These are phyloP conservation scores for Anthracocystis panici-leucophaei DNA, from an alignment of 1,284 basidiomycete species.

Conservation along the genomic window DNA sequence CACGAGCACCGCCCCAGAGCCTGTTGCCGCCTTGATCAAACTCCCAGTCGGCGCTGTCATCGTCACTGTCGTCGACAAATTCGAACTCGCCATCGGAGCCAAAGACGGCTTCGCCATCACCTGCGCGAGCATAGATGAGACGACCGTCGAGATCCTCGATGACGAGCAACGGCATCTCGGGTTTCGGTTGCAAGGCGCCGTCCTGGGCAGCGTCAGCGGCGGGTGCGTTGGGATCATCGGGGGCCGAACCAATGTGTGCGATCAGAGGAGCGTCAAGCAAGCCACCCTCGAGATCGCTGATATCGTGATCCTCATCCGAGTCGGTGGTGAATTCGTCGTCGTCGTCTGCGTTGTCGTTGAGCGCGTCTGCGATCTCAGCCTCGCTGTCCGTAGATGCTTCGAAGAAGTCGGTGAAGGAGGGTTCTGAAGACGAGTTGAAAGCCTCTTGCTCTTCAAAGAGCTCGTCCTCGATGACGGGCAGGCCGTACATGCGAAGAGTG, in stretches of 20 bases:
- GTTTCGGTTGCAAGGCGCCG: slow-evolving; percentile 22
- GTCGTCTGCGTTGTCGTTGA: slow-evolving; percentile 55
- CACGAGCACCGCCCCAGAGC: slow-evolving; percentile 18
- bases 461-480: slow-evolving; percentile 59
- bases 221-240: slow-evolving; percentile 15
- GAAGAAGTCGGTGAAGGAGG: slow-evolving; percentile 68
- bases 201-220: slow-evolving; percentile 20
- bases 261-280: slow-evolving; percentile 60
- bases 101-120: slow-evolving; percentile 69
- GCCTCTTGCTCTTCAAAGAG: slow-evolving; percentile 65
- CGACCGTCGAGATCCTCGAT: slow-evolving; percentile 69
- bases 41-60: slow-evolving; percentile 58
- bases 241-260: slow-evolving; percentile 55
- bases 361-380: slow-evolving; percentile 12
- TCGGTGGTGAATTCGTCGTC: slow-evolving; percentile 56
- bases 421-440: slow-evolving; percentile 66
- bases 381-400: slow-evolving; percentile 61
- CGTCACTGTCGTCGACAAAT: slow-evolving; percentile 66
- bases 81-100: slow-evolving; percentile 69
- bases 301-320: slow-evolving; percentile 58
- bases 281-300: slow-evolving; percentile 61
- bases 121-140: slow-evolving; percentile 67
- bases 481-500: slow-evolving; percentile 56
- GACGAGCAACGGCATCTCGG: slow-evolving; percentile 65
- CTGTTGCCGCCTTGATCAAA: slow-evolving; percentile 48